Evolutionary conservation across 345 rosid species (phyloP).

Genomic region (Hibiscus tridactylites): DNA sequence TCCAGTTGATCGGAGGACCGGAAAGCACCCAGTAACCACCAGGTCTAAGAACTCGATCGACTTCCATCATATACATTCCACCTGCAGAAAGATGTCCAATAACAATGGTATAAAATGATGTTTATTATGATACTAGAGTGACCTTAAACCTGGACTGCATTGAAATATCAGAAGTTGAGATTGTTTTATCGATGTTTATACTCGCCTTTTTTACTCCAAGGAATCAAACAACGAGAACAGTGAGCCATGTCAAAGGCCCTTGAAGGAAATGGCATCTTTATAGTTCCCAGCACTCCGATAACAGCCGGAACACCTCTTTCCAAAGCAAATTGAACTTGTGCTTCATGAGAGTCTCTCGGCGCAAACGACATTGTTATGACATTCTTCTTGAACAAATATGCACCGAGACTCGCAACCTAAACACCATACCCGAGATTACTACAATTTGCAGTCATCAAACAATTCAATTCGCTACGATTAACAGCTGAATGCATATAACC

Average conservation of each 20-base stretch:
- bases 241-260: background rate
- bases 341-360: conserved; percentile 93
- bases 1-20: conserved; percentile 9
- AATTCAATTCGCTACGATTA: background rate
- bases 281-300: conserved; percentile 88
- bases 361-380: conserved; percentile 93
- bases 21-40: background rate
- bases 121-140: no score
- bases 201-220: background rate
- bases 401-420: conserved; percentile 97
- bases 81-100: conserved; percentile 6
- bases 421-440: background rate
- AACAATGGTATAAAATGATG: background rate
- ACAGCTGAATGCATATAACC: background rate
- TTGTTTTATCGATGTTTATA: background rate
- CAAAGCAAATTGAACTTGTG: conserved; percentile 93
- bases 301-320: conserved; percentile 98
- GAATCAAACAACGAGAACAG: background rate
- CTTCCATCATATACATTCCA: background rate
- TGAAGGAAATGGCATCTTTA: conserved; percentile 47
- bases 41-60: background rate
- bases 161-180: background rate
- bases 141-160: no score
- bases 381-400: conserved; percentile 87
- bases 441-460: no score